Evolutionary conservation across 805 yeast species (phyloP), one percentile per base, ranked within the genome.

Genomic region (Kuraishia molischiana): DNA sequence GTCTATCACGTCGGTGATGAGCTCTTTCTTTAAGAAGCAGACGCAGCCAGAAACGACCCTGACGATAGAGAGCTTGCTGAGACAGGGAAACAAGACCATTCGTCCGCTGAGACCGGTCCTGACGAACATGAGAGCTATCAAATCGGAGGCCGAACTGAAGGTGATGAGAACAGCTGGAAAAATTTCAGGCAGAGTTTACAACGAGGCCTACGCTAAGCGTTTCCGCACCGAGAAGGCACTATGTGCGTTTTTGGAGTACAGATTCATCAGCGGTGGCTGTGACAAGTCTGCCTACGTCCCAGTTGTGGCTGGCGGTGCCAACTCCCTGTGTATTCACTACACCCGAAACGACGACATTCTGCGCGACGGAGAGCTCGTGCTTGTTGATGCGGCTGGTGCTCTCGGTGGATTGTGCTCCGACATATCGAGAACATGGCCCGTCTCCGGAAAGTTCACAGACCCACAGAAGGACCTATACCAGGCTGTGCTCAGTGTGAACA

Each of bases 401-500:
- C 56, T 81, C 32, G 98, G 97, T 30, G 97, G 97, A 1, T 92
- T 92, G 58, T 79, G 95, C 52, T 79, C 97, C 1, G 99, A 92
- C 58, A 92, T 92, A 34, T 89, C 97, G 2, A 71, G 99, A 45
- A 82, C 97, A 0, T 92, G 97, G 97, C 98, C 98, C 4, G 80
- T 78, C 35, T 71, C 72, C 29, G 85, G 94, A 2, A 63, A 60
- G 35, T 92, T 92, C 55, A 60, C 83, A 2, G 73, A 65, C 8
- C 77, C 95, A 3, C 98, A 92, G 57, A 70, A 69, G 37, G 97
- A 90, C 42, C 60, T 92, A 17, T 92, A 92, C 53, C 82, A 85
- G 48, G 95, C 90, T 2, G 95, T 92, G 4, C 62, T 92, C 34
- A 77, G 77, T 46, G 94, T 86, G 14, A 85, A 92, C 49, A 81